phyloP scores from a whole-genome alignment of 768 basidiomycete genomes.

The Aureoboletus auriporus region DNA sequence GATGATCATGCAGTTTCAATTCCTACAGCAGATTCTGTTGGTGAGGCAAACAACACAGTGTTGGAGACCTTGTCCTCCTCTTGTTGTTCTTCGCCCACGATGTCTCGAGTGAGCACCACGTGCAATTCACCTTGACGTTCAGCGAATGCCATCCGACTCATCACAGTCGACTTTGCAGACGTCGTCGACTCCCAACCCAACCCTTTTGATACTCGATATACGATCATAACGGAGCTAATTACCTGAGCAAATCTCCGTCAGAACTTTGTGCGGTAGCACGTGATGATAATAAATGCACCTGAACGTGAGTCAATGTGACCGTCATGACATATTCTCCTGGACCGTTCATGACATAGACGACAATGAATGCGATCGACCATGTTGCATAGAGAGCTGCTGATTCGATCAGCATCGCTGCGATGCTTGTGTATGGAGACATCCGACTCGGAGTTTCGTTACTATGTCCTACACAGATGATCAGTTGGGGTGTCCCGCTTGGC shows the following conservation, averaged over 20 bases:
- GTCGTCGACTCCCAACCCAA: not conserved
- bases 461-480: not conserved
- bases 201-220: not conserved
- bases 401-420: not conserved
- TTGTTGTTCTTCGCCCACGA: too few species aligned
- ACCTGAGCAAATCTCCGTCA: not conserved
- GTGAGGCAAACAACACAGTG: too few species aligned
- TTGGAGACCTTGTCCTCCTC: too few species aligned
- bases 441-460: not conserved
- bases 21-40: too few species aligned
- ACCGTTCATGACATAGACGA: not conserved
- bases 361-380: not conserved
- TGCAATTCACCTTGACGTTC: too few species aligned
- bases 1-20: too few species aligned
- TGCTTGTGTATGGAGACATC: not conserved
- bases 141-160: too few species aligned
- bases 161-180: too few species aligned
- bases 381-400: not conserved
- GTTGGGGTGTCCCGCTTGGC: not conserved
- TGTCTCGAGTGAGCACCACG: too few species aligned
- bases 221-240: not conserved
- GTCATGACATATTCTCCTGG: not conserved
- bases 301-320: not conserved
- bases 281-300: not conserved
- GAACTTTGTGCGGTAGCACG: not conserved